Evolutionary conservation across 768 basidiomycete genomes (phyloP).

Genomic region (Xerocomellus amylosporus): DNA sequence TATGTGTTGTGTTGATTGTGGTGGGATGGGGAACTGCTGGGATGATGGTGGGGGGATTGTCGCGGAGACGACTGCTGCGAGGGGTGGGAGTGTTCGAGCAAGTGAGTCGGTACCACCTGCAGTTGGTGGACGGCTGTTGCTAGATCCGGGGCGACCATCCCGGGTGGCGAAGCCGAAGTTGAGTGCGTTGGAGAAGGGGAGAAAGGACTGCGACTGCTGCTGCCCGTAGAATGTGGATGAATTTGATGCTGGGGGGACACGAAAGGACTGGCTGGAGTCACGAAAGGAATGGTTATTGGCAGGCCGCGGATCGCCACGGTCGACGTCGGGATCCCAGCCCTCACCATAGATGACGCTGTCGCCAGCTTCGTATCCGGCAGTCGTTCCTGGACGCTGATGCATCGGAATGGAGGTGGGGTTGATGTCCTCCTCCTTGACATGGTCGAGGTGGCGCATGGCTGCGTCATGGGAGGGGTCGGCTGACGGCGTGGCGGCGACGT

Average conservation of each 20-base stretch:
- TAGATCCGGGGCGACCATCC: slow-evolving; percentile 46
- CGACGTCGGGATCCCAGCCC: slow-evolving; percentile 39
- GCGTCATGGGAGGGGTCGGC: slow-evolving; percentile 17
- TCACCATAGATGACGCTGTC: slow-evolving; percentile 30
- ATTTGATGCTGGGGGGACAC: slow-evolving; percentile 50
- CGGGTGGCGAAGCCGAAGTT: slow-evolving; percentile 42
- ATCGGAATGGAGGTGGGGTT: slow-evolving; percentile 26
- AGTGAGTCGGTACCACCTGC: slow-evolving; percentile 44
- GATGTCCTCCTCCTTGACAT: slow-evolving; percentile 45
- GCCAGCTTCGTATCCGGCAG: slow-evolving; percentile 66
- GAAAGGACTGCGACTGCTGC: slow-evolving; percentile 67
- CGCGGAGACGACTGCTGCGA: slow-evolving; percentile 75
- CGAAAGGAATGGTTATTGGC: slow-evolving; percentile 67
- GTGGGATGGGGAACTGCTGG: slow-evolving; percentile 38
- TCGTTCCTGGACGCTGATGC: slow-evolving; percentile 66
- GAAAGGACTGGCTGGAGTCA: slow-evolving; percentile 81
- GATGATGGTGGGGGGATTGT: slow-evolving; percentile 51
- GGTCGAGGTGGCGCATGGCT: slow-evolving; percentile 21
- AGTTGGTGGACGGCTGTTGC: slow-evolving; percentile 52
- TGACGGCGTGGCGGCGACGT: not conserved
- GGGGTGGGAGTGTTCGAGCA: slow-evolving; percentile 63
- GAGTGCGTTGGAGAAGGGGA: slow-evolving; percentile 51
- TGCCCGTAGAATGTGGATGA: slow-evolving; percentile 38
- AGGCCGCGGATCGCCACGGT: slow-evolving; percentile 37
- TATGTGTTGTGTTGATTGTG: slow-evolving; percentile 46